phyloP scores from a whole-genome alignment of 2,329 filamentous ascomycete species.

The Colletotrichum phormii region DNA sequence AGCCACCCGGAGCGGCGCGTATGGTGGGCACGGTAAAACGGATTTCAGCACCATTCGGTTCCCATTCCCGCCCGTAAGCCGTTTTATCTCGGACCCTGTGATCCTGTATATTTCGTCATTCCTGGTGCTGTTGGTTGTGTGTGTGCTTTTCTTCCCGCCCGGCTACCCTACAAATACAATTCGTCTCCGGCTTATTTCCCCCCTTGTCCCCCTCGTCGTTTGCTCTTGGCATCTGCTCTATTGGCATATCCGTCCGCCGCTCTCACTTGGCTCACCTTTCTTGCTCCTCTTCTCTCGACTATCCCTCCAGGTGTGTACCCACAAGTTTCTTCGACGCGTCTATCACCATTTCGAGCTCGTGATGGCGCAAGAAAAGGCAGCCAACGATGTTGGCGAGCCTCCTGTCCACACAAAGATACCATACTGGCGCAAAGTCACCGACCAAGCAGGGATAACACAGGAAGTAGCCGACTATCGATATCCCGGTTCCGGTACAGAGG shows the following conservation, averaged over 20 bases:
- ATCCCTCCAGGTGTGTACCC: not conserved
- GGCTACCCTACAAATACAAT: not conserved
- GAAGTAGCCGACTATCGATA: slow-evolving; percentile 59
- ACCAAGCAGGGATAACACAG: not conserved
- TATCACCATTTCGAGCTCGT: not conserved
- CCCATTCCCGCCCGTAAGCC: not conserved
- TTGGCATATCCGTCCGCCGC: not conserved
- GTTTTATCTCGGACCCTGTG: not conserved
- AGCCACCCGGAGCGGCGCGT: not conserved
- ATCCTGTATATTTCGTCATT: not conserved
- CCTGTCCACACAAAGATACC: not conserved
- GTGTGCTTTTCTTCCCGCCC: not conserved
- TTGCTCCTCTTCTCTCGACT: not conserved
- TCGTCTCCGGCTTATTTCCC: not conserved
- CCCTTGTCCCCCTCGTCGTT: not conserved
- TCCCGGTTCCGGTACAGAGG: slow-evolving; percentile 67
- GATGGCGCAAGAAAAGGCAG: not conserved
- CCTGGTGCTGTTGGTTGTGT: not conserved
- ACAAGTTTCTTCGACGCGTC: not conserved
- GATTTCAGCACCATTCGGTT: not conserved
- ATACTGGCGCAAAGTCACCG: slow-evolving; percentile 3
- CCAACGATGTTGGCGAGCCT: not conserved
- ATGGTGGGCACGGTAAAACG: not conserved
- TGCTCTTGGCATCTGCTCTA: not conserved
- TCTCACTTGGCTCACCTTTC: not conserved